phyloP scores from a whole-genome alignment of 2,329 filamentous ascomycete species.

The Salinomyces thailandicus region DNA sequence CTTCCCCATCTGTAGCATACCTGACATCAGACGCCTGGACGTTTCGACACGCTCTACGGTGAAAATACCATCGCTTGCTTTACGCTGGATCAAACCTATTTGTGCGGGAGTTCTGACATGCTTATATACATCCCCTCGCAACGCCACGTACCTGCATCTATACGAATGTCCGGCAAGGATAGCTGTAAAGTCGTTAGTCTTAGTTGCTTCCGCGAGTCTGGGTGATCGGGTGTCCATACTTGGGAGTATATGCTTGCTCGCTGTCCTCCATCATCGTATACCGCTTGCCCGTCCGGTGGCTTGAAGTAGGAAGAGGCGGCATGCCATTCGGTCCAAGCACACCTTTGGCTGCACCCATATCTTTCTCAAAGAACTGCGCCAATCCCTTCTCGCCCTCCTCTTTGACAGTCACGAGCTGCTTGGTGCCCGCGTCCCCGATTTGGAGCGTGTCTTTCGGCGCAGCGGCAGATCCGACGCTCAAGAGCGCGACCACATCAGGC shows the following conservation, averaged over 20 bases:
- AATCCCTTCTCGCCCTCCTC: constrained; percentile 65
- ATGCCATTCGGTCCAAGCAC: constrained; percentile 67
- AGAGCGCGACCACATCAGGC: constrained; percentile 71
- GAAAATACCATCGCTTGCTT: no score
- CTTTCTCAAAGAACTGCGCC: constrained; percentile 61
- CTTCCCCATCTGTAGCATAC: not conserved
- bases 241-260: constrained; percentile 44
- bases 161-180: constrained; percentile 38
- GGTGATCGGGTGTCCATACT: no score
- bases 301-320: constrained; percentile 75
- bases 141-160: not conserved
- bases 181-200: constrained; percentile 20
- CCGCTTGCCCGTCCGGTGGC: constrained; percentile 52
- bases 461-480: constrained; percentile 73
- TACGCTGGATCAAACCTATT: no score
- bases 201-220: no score
- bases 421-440: constrained; percentile 61
- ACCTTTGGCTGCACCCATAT: constrained; percentile 41
- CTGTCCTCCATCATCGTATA: constrained; percentile 65
- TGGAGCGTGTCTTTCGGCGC: constrained; percentile 66
- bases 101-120: no score
- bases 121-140: constrained; percentile 9
- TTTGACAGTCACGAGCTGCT: constrained; percentile 65
- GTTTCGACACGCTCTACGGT: no score
- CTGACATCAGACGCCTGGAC: no score